These are phyloP conservation scores for Pleurotus tuber-regium DNA, from an alignment of 768 basidiomycete species.

Conservation along the genomic window DNA sequence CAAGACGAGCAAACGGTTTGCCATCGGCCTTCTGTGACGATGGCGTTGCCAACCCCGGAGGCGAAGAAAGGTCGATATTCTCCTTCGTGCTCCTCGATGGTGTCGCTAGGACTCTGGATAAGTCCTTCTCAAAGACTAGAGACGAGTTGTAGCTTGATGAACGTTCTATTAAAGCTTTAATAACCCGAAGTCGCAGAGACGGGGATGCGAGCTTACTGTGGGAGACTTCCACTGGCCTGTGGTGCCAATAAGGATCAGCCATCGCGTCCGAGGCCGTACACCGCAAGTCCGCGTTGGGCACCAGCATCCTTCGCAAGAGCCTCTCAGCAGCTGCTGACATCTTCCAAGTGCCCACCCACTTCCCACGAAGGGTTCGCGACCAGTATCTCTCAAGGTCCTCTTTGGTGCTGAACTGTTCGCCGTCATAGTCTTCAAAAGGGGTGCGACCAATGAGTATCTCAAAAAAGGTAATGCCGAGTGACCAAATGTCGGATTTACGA, in stretches of 20 bases:
- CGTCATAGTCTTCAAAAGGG: conserved; percentile 82
- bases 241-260: conserved; percentile 64
- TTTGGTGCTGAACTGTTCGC: conserved; percentile 73
- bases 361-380: conserved; percentile 79
- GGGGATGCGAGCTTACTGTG: conserved; percentile 40
- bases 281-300: conserved; percentile 78
- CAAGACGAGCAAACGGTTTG: conserved; percentile 17
- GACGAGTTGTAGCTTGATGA: conserved; percentile 47
- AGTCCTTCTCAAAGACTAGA: conserved; percentile 49
- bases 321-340: conserved; percentile 65
- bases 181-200: background rate
- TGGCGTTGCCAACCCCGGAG: conserved; percentile 28
- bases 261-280: conserved; percentile 68
- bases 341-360: conserved; percentile 81
- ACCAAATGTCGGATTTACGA: conserved; percentile 85
- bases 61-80: conserved; percentile 28
- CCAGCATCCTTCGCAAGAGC: conserved; percentile 73
- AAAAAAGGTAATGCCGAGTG: conserved; percentile 89
- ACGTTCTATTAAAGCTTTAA: conserved; percentile 30
- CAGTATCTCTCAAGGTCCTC: conserved; percentile 87
- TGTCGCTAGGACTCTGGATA: conserved; percentile 34
- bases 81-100: conserved; percentile 17
- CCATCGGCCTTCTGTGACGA: conserved; percentile 11
- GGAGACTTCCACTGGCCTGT: conserved; percentile 23
- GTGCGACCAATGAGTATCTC: conserved; percentile 92